Conservation (phyloP, 768 basidiomycete genomes). For the Fomitopsis serialis region DNA sequence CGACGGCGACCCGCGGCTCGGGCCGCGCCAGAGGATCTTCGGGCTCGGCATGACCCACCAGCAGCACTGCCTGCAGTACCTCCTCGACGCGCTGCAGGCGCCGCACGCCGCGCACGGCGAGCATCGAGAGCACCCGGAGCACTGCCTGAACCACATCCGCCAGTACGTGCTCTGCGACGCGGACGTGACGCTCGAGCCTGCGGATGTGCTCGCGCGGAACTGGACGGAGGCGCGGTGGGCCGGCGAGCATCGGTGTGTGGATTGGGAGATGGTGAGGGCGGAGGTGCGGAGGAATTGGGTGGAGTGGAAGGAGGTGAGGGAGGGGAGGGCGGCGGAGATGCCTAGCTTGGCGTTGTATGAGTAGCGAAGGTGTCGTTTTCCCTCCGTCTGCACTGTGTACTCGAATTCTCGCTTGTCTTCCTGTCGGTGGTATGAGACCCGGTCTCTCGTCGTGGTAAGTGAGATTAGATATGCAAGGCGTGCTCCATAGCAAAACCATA, state of each 20-base stretch:
- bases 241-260: conserved; percentile 20
- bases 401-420: too few relatives aligned
- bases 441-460: too few relatives aligned
- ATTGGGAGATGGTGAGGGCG: conserved; percentile 23
- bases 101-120: neutral
- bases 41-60: conserved; percentile 29
- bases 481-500: too few relatives aligned
- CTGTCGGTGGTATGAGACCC: too few relatives aligned
- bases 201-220: conserved; percentile 11
- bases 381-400: too few relatives aligned
- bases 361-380: neutral
- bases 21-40: conserved; percentile 25
- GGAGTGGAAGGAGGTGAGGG: conserved; percentile 3
- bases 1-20: conserved; percentile 23
- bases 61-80: conserved; percentile 26
- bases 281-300: conserved; percentile 14
- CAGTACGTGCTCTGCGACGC: conserved; percentile 26
- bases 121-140: conserved; percentile 17
- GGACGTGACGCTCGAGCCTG: conserved; percentile 27
- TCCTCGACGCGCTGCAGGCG: conserved; percentile 14
- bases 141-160: conserved; percentile 28
- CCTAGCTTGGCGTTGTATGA: neutral
- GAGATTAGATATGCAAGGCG: too few relatives aligned
- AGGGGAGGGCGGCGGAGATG: neutral
- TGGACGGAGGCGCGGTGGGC: conserved; percentile 10